A percentile compares a stretch with the other conserved stretches of the same genome.
phyloP scores from a whole-genome alignment of 2,329 filamentous ascomycete species.

The Diaporthe capsici region DNA sequence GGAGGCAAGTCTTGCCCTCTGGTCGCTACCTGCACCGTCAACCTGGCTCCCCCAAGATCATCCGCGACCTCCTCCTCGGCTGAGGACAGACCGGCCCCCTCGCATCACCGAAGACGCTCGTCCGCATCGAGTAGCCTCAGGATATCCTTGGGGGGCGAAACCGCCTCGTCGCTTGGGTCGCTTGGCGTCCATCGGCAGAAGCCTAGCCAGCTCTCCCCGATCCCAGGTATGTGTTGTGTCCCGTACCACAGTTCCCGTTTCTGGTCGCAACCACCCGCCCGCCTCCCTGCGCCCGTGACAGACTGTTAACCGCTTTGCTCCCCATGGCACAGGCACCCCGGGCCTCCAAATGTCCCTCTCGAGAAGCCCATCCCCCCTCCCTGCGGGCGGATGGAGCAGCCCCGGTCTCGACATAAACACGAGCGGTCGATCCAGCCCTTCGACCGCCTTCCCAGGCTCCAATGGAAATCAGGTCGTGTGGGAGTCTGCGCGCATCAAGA shows the following conservation, averaged over 20 bases:
- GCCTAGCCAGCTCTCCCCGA: conserved; percentile 62
- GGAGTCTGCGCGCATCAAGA: conserved; percentile 86
- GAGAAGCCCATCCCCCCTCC: conserved; percentile 87
- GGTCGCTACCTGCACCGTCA: conserved; percentile 50
- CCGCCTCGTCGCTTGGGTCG: conserved; percentile 51
- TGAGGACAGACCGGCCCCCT: conserved; percentile 61
- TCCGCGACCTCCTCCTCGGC: conserved; percentile 65
- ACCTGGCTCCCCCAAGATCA: conserved; percentile 66
- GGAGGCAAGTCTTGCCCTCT: conserved; percentile 43
- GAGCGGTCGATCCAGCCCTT: conserved; percentile 79
- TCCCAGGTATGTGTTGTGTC: conserved; percentile 65
- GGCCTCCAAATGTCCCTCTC: conserved; percentile 82
- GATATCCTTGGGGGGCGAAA: conserved; percentile 52
- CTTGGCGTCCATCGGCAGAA: conserved; percentile 57
- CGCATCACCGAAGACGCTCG: conserved; percentile 66
- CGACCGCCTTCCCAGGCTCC: conserved; percentile 62
- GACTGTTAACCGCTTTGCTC: conserved; percentile 17
- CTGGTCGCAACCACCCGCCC: conserved; percentile 30
- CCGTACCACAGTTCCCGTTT: conserved; percentile 41
- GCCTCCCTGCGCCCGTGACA: conserved; percentile 16
- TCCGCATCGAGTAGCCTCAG: conserved; percentile 55
- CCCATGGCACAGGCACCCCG: conserved; percentile 63
- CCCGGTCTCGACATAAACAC: conserved; percentile 80
- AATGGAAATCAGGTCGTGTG: conserved; percentile 76
- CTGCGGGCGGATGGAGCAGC: conserved; percentile 90